Conservation (phyloP, 2,329 filamentous ascomycete genomes). For the Amphichorda felina region DNA sequence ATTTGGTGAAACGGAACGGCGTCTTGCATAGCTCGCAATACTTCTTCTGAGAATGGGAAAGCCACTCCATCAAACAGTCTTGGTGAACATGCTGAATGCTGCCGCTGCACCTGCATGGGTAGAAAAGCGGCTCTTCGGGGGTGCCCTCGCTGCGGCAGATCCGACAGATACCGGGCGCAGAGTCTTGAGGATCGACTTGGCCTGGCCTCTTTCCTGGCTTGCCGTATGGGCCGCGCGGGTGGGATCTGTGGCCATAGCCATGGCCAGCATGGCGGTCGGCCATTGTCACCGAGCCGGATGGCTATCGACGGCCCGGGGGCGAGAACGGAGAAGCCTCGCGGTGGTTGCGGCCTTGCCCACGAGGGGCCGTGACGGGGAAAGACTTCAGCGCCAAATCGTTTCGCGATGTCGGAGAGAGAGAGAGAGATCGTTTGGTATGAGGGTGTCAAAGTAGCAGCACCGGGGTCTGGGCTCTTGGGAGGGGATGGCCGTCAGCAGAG, state of each 20-base stretch:
- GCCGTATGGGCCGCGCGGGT: neutral
- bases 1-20: conserved; percentile 92
- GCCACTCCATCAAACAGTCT: conserved; percentile 96
- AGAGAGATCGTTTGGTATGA: neutral
- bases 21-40: conserved; percentile 99
- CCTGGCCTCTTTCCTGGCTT: neutral
- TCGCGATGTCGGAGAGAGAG: neutral
- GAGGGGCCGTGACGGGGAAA: conserved; percentile 1
- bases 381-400: neutral
- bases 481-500: neutral
- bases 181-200: neutral
- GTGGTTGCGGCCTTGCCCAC: conserved; percentile 1
- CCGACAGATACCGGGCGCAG: conserved; percentile 67
- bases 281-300: neutral
- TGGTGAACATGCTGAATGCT: conserved; percentile 99
- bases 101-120: conserved; percentile 96
- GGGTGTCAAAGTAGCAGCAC: neutral
- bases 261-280: neutral
- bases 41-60: conserved; percentile 98
- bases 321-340: conserved; percentile 3
- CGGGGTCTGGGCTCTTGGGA: neutral
- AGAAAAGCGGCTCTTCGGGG: conserved; percentile 76
- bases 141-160: conserved; percentile 91
- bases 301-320: neutral
- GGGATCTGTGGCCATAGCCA: neutral